Evolutionary conservation across 306 rosid species (phyloP).

Genomic region (Rosa chinensis): DNA sequence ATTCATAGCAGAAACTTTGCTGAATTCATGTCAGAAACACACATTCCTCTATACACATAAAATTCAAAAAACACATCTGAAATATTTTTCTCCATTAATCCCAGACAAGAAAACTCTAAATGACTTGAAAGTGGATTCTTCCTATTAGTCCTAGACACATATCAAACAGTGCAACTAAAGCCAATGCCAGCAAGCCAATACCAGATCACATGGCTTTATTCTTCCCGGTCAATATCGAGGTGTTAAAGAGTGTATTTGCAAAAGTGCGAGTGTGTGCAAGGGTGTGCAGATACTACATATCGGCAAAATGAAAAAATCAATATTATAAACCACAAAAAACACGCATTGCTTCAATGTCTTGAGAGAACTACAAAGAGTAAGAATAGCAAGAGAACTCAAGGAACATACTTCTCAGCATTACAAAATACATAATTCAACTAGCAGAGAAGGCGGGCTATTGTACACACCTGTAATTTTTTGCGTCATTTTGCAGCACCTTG

Average conservation of each 20-base stretch:
- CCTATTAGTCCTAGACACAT: not conserved
- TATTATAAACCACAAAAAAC: not conserved
- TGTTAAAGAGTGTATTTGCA: not conserved
- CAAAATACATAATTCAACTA: not conserved
- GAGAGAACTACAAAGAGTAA: not conserved
- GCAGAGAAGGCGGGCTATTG: conserved; percentile 13
- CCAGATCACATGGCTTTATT: too few relatives aligned
- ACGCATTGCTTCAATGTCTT: not conserved
- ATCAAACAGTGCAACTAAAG: not conserved
- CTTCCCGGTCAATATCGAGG: not conserved
- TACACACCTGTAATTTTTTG: conserved; percentile 66
- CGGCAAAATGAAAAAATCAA: not conserved
- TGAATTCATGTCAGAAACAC: not conserved
- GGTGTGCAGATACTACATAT: not conserved
- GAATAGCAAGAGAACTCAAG: not conserved
- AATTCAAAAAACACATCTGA: not conserved
- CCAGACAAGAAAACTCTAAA: not conserved
- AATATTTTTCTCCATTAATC: not conserved
- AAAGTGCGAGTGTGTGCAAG: not conserved
- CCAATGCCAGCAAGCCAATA: not conserved
- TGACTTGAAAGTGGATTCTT: not conserved
- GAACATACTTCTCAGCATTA: conserved; percentile 3
- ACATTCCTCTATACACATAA: not conserved
- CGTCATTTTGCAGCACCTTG: conserved; percentile 82
- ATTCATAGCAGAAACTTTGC: not conserved